Evolutionary conservation across 2,329 filamentous ascomycete genomes (phyloP).

Genomic region (Pyrenophora graminea): DNA sequence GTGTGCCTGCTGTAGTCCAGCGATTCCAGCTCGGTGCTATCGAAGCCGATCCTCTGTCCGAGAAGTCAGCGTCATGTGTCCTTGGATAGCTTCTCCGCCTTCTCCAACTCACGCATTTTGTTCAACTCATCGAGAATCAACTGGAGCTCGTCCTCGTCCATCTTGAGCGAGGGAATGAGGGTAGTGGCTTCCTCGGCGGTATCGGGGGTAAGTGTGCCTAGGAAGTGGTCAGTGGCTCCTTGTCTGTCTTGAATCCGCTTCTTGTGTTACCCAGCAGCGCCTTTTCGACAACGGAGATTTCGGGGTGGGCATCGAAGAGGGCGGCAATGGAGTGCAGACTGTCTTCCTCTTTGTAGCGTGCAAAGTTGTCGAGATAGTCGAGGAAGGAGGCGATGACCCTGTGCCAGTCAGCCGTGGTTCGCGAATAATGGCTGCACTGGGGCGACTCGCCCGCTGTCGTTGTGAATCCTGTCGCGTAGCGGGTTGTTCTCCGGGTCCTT

Average conservation of each 20-base stretch:
- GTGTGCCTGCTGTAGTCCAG: not conserved
- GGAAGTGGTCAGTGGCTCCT: conserved; percentile 18
- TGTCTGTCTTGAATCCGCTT: conserved; percentile 7
- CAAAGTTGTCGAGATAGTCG: conserved; percentile 92
- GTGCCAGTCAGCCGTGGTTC: conserved; percentile 4
- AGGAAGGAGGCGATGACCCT: conserved; percentile 84
- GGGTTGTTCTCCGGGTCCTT: conserved; percentile 68
- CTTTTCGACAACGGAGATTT: conserved; percentile 89
- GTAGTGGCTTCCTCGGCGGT: conserved; percentile 95
- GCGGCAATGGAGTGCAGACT: conserved; percentile 94
- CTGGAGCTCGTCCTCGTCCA: conserved; percentile 84
- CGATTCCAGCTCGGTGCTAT: conserved; percentile 8
- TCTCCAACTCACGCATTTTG: conserved; percentile 63
- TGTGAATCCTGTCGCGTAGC: conserved; percentile 77
- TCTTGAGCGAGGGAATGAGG: conserved; percentile 91
- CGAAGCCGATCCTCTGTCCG: conserved; percentile 34
- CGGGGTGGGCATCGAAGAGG: conserved; percentile 75
- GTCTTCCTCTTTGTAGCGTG: conserved; percentile 92
- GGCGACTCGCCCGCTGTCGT: conserved; percentile 43
- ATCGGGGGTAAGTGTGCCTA: conserved; percentile 90
- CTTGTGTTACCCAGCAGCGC: conserved; percentile 72
- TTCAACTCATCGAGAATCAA: conserved; percentile 88
- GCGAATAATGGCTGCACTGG: conserved; percentile 2
- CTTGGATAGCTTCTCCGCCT: not conserved
- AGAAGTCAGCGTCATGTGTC: conserved; percentile 23